A percentile compares a stretch with the other conserved stretches of the same genome.
These are phyloP conservation scores for Peniophora sp. DNA, from an alignment of 1,284 basidiomycete species.

Conservation along the genomic window DNA sequence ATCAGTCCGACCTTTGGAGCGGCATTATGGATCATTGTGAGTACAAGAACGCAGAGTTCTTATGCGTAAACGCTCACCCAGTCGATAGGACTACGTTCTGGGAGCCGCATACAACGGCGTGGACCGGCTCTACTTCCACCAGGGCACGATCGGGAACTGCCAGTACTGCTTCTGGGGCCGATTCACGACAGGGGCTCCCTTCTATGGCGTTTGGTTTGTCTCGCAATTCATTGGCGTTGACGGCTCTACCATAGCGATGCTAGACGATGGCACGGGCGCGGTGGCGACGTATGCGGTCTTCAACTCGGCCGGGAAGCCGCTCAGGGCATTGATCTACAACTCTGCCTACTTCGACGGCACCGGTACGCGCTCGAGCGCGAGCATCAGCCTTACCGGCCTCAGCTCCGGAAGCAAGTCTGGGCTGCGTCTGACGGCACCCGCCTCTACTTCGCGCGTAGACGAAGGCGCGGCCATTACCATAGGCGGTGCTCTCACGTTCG, in stretches of 20 bases:
- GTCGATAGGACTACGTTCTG: constrained; percentile 26
- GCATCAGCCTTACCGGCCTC: constrained; percentile 24
- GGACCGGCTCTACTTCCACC: constrained; percentile 36
- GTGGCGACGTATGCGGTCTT: constrained; percentile 30
- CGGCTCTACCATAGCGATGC: constrained; percentile 23
- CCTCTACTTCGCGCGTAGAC: constrained; percentile 25
- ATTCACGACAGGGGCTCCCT: constrained; percentile 27
- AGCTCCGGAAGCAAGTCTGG: constrained; percentile 16
- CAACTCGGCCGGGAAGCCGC: constrained; percentile 17
- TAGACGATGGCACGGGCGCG: constrained; percentile 26
- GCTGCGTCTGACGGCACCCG: constrained; percentile 29
- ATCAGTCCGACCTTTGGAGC: constrained; percentile 37
- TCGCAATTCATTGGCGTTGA: constrained; percentile 30
- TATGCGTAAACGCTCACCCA: too few species aligned
- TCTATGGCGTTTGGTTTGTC: constrained; percentile 33
- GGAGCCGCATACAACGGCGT: constrained; percentile 31
- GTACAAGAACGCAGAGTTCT: too few species aligned
- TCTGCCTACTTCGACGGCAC: constrained; percentile 28
- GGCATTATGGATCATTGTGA: constrained; percentile 32
- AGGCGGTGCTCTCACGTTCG: constrained; percentile 26
- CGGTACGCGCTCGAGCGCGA: constrained; percentile 21
- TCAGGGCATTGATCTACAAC: constrained; percentile 30
- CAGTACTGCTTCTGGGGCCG: constrained; percentile 34
- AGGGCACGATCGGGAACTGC: constrained; percentile 35
- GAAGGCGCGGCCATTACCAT: constrained; percentile 30